Base-by-base conservation (phyloP, 139 green algal species). In the Chlorella ohadii region DNA sequence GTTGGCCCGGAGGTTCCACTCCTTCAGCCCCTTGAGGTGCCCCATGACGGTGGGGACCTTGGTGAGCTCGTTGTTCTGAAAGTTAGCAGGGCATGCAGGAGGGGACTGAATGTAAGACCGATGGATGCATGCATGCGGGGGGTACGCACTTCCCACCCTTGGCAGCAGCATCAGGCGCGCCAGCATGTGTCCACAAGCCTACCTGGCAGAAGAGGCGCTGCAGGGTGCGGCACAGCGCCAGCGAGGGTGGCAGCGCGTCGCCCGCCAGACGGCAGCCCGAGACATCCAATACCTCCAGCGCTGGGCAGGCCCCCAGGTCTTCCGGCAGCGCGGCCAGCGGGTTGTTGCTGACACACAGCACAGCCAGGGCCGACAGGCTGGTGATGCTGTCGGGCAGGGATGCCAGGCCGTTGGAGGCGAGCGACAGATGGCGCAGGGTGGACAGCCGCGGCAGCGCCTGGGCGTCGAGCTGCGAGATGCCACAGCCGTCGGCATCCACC, bases 401-500 rank as follows among this genome's bases (percentile, higher is more conserved):
- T 7, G 41, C 83, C 31, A 98, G 82, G 72, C 88, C 72, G 80
- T 98, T 98, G 36, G 90, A 89, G n/a, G 80, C 91, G 55, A 96
- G 84, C 33, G 97, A 92, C 68, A 98, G 89, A 13, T 59, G 44
- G 59, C 39, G 61, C 57, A 83, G 71, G 39, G 13, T 27, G 4
- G 31, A n/a, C 34, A 87, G 67, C 1, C 51, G 25, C 12, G 59
- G 34, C 41, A 84, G 63, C 22, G 96, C 85, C 56, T 33, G 75
- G 23, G 93, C 91, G 39, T 94, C 88, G 28, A 98, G 31, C 5
- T 72, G 75, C 1, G 65, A 63, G 9, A 98, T 91, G 68, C 94
- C 92, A 79, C 98, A 98, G 72, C 94, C 94, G 34, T 86, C 91
- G 63, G 96, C 70, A 73, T 98, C 95, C 38, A 97, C 78, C 13